Evolutionary conservation across 192 early-diverging fungal species (phyloP).

Genomic region (Spinellus fusiger): DNA sequence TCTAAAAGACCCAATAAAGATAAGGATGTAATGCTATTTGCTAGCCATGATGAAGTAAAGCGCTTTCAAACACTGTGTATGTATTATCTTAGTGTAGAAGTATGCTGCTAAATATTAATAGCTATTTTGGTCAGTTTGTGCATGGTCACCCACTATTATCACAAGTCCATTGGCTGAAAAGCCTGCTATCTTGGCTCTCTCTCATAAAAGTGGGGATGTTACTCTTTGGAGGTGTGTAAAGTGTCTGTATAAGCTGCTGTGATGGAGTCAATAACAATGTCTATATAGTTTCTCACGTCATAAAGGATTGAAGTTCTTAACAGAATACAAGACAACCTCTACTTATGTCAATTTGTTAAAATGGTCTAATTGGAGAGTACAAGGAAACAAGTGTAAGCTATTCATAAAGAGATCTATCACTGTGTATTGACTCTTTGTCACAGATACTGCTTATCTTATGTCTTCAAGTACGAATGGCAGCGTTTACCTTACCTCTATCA

Average conservation of each 20-base stretch:
- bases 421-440: background rate
- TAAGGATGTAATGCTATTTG: background rate
- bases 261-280: background rate
- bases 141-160: slow-evolving; percentile 3
- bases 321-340: background rate
- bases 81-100: background rate
- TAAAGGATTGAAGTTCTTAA: background rate
- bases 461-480: slow-evolving; percentile 1
- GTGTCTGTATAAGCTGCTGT: background rate
- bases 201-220: background rate
- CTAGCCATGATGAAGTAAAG: background rate
- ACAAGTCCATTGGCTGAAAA: slow-evolving; percentile 2
- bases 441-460: slow-evolving; percentile 4
- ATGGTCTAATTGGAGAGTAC: slow-evolving; percentile 6
- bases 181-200: slow-evolving; percentile 1
- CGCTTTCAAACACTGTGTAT: slow-evolving; percentile 5
- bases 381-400: background rate
- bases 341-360: background rate
- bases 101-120: background rate
- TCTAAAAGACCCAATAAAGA: no score
- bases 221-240: background rate
- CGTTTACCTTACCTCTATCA: background rate
- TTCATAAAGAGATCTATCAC: background rate
- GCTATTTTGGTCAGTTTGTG: background rate
- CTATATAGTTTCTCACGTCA: background rate